Base-by-base conservation (phyloP, 805 yeast species). In the Wickerhamia fluorescens region DNA sequence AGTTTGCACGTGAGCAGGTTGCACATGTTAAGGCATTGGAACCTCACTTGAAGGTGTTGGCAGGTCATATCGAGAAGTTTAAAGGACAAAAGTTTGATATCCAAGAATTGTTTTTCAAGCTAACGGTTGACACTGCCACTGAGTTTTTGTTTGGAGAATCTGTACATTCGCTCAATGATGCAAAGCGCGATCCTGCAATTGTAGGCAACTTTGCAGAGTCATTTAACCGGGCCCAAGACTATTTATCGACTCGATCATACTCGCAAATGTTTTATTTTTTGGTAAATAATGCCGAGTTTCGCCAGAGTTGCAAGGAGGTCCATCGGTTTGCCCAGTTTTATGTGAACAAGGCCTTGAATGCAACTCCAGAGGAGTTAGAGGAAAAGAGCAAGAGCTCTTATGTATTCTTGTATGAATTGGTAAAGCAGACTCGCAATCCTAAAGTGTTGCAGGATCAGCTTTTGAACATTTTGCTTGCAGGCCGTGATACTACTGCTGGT, bases 401-500 rank as follows among this genome's bases (percentile, higher is more conserved):
- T 37, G 59, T 66, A 8, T 69, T 71, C 47, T 58, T 71, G 33
- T 56, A 58, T 27, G 75, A 68, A 41, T 56, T 71, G 35, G 68
- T 57, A 27, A 61, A 63, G 46, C 66, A 67, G 44, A 68, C 74
- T 10, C 56, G 63, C 31, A 66, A 71, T 39, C 68, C 71, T 13
- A 48, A 36, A 29, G 56, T 59, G n/a, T 61, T 71, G 34, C 56
- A 74, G 28, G 73, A 68, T 44, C 75, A 71, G 49, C 54, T 68
- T 23, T 53, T 71, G 45, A 70, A 68, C 42, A 63, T 71, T 33
- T 54, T 71, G 33, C 45, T 70, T 14, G 77, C 77, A 11, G 75
- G 75, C 16, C 58, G 77, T 41, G 76, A 71, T 41, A 71, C 76
- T 25, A 71, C 77, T 9, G 75, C 76, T 7, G 63, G 68, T 4